A percentile compares a stretch with the other conserved stretches of the same genome.
phyloP scores from a whole-genome alignment of 176 grass and related monocot genomes.

The Hordeum vulgare region DNA sequence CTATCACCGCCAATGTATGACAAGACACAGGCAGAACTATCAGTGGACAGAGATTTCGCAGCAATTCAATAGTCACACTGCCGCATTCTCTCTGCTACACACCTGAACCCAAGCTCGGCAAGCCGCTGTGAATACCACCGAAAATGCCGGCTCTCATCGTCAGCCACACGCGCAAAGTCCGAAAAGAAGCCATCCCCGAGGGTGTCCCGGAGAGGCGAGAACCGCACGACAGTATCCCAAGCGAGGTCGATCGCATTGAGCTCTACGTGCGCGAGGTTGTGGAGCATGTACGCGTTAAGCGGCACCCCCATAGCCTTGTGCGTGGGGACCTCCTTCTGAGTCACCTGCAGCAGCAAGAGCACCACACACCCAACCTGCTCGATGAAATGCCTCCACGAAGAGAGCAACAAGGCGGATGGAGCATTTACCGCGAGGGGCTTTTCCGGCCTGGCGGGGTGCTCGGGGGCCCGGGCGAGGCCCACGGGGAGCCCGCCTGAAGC shows the following conservation, averaged over 20 bases:
- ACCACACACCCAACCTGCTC: background rate
- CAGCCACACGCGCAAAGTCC: constrained; percentile 77
- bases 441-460: constrained; percentile 51
- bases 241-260: constrained; percentile 93
- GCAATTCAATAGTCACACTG: background rate
- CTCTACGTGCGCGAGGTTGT: constrained; percentile 89
- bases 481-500: constrained; percentile 30
- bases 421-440: constrained; percentile 55
- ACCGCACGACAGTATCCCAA: constrained; percentile 90
- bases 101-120: constrained; percentile 85
- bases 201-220: constrained; percentile 53
- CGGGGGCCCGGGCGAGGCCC: constrained; percentile 30
- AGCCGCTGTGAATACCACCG: constrained; percentile 88
- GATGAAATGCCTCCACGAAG: constrained; percentile 18
- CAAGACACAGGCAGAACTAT: background rate
- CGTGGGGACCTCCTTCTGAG: constrained; percentile 63
- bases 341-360: constrained; percentile 40
- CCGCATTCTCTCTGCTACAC: background rate
- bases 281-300: constrained; percentile 89
- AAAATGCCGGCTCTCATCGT: constrained; percentile 92
- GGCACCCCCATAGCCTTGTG: constrained; percentile 81
- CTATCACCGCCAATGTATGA: background rate
- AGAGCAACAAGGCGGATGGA: background rate
- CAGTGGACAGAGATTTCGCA: background rate
- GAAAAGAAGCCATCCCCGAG: constrained; percentile 77